Conservation (phyloP, 352 stramenopile genomes). For the Lagenidium sp. region DNA sequence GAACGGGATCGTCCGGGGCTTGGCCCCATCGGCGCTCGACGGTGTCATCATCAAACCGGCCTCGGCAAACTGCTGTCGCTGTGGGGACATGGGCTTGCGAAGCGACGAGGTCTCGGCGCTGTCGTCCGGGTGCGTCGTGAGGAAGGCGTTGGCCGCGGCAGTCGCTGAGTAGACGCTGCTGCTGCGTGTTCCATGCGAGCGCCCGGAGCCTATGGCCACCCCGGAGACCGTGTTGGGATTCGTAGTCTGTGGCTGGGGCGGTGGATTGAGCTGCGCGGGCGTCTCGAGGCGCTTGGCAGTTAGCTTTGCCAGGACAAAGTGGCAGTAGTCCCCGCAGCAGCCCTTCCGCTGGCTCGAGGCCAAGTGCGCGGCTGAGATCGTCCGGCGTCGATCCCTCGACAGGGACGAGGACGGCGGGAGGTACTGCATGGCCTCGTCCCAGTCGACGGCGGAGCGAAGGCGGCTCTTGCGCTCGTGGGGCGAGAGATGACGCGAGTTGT, state of each 20-base stretch:
- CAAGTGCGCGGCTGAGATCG: conserved; percentile 51
- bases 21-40: not conserved
- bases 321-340: conserved; percentile 64
- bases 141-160: conserved; percentile 40
- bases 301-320: conserved; percentile 28
- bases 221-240: not conserved
- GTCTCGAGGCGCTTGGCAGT: conserved; percentile 31
- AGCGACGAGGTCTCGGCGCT: conserved; percentile 8
- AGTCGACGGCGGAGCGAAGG: conserved; percentile 26
- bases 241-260: not conserved
- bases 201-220: not conserved
- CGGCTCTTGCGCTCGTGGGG: conserved; percentile 2
- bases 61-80: conserved; percentile 21
- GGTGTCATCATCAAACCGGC: not conserved
- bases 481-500: no score
- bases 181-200: conserved; percentile 16
- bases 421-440: conserved; percentile 46
- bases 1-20: conserved; percentile 60
- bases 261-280: conserved; percentile 2
- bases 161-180: conserved; percentile 43
- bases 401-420: conserved; percentile 38
- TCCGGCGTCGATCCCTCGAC: conserved; percentile 39
- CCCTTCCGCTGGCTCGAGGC: conserved; percentile 67
- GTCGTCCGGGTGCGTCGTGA: conserved; percentile 28
- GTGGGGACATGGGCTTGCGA: conserved; percentile 25